Evolutionary conservation across 73 alveolate species (phyloP).

Genomic region (Tetrahymena thermophila): DNA sequence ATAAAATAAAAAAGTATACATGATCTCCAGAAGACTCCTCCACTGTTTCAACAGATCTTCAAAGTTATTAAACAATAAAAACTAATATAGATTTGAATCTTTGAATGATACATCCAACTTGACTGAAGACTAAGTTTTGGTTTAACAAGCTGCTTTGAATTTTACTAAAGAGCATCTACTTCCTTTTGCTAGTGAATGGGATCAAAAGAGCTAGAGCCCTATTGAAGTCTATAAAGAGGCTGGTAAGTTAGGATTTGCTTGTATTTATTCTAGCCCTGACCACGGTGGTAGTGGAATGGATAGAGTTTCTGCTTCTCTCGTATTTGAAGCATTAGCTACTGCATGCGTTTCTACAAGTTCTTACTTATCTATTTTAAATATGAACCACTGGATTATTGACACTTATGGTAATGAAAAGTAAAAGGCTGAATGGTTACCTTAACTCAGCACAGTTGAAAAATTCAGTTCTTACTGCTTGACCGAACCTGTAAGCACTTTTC

Average conservation of each 20-base stretch:
- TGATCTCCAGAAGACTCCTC: not conserved
- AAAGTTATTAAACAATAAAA: not conserved
- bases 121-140: slow-evolving; percentile 49
- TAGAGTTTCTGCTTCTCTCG: slow-evolving; percentile 67
- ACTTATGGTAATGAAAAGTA: slow-evolving; percentile 54
- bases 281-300: slow-evolving; percentile 76
- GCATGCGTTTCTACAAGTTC: slow-evolving; percentile 73
- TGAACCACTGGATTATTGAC: slow-evolving; percentile 74
- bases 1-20: not conserved
- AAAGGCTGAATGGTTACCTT: slow-evolving; percentile 56
- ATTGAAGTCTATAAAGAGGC: slow-evolving; percentile 51
- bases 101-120: slow-evolving; percentile 14
- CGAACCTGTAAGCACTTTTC: slow-evolving; percentile 50
- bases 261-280: slow-evolving; percentile 56
- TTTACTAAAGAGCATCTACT: slow-evolving; percentile 53
- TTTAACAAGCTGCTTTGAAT: slow-evolving; percentile 65
- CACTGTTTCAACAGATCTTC: not conserved
- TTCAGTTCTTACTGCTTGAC: slow-evolving; percentile 78
- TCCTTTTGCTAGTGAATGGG: slow-evolving; percentile 86
- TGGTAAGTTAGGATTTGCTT: slow-evolving; percentile 76
- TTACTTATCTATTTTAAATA: slow-evolving; percentile 66
- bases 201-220: slow-evolving; percentile 67
- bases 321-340: slow-evolving; percentile 72
- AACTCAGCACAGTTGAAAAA: slow-evolving; percentile 42
- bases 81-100: slow-evolving; percentile 4